phyloP scores from a whole-genome alignment of 176 grass and related monocot genomes.

The Puccinellia tenuiflora region DNA sequence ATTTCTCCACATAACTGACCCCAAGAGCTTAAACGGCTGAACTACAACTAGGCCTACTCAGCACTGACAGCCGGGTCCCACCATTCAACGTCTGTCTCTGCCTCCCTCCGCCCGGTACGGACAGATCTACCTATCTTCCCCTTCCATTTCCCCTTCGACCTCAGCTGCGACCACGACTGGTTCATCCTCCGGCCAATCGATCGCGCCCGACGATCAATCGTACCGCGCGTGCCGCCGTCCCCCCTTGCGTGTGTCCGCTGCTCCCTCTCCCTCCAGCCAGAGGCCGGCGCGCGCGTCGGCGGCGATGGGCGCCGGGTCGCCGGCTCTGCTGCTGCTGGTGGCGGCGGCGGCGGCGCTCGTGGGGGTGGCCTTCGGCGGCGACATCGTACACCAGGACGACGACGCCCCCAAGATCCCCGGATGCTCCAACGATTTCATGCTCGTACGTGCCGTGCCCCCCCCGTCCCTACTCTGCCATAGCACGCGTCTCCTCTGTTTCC shows the following conservation, averaged over 20 bases:
- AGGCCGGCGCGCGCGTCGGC: not conserved
- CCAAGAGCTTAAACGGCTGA: too few relatives aligned
- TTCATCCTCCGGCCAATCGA: not conserved
- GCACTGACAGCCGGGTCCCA: too few relatives aligned
- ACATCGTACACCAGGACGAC: slow-evolving; percentile 88
- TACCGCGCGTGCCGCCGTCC: not conserved
- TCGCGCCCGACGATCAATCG: not conserved
- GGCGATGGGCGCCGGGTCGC: slow-evolving; percentile 17
- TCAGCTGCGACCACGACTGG: not conserved
- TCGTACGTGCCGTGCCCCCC: slow-evolving; percentile 22
- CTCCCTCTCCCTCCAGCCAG: not conserved
- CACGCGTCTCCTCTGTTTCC: not conserved
- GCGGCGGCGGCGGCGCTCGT: slow-evolving; percentile 42
- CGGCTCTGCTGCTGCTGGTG: slow-evolving; percentile 22
- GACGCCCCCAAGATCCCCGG: slow-evolving; percentile 83
- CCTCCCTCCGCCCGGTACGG: not conserved
- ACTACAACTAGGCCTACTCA: too few relatives aligned
- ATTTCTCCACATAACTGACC: too few relatives aligned
- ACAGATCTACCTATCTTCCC: not conserved
- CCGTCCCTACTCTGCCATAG: too few relatives aligned
- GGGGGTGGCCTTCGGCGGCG: slow-evolving; percentile 49
- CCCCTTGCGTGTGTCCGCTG: not conserved
- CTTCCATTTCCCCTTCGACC: not conserved
- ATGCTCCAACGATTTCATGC: slow-evolving; percentile 88
- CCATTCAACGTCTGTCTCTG: too few relatives aligned